phyloP scores from a whole-genome alignment of 1,284 basidiomycete species.

The Cryptococcus sp. region DNA sequence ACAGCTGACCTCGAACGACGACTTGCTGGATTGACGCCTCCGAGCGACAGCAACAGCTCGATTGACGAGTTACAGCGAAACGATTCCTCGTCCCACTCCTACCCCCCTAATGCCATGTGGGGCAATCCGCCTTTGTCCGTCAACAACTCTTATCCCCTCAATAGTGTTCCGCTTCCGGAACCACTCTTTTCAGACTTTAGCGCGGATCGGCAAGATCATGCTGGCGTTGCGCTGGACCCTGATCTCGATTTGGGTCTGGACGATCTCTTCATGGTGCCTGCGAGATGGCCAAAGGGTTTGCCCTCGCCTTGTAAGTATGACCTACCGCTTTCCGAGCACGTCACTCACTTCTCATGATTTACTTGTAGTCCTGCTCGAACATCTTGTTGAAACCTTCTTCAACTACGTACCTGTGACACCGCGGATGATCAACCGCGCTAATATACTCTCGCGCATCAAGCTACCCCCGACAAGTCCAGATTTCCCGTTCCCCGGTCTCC shows the following conservation, averaged over 20 bases:
- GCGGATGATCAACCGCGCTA: conserved; percentile 49
- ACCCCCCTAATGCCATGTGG: too few relatives aligned
- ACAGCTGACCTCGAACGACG: conserved; percentile 45
- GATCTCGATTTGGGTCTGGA: conserved; percentile 5
- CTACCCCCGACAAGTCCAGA: conserved; percentile 51
- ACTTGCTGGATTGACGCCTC: conserved; percentile 29
- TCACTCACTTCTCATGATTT: conserved; percentile 3
- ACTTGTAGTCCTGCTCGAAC: conserved; percentile 39
- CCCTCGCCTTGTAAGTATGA: conserved; percentile 39
- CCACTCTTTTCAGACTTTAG: background rate
- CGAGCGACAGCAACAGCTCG: conserved; percentile 2
- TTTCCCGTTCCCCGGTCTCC: conserved; percentile 54
- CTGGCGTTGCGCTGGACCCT: background rate
- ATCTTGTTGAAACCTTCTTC: conserved; percentile 53
- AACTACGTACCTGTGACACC: conserved; percentile 43
- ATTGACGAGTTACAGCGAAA: too few relatives aligned
- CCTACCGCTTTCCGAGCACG: background rate
- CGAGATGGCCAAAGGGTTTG: conserved; percentile 45
- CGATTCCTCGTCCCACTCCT: too few relatives aligned
- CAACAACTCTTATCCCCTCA: background rate
- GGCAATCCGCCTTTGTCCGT: too few relatives aligned
- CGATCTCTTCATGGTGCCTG: conserved; percentile 39
- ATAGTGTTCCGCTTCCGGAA: background rate
- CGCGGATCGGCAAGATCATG: too few relatives aligned
- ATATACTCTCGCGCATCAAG: conserved; percentile 50